Evolutionary conservation across 371 early-diverging fungal species (phyloP).

Genomic region (Neoconidiobolus thromboides): DNA sequence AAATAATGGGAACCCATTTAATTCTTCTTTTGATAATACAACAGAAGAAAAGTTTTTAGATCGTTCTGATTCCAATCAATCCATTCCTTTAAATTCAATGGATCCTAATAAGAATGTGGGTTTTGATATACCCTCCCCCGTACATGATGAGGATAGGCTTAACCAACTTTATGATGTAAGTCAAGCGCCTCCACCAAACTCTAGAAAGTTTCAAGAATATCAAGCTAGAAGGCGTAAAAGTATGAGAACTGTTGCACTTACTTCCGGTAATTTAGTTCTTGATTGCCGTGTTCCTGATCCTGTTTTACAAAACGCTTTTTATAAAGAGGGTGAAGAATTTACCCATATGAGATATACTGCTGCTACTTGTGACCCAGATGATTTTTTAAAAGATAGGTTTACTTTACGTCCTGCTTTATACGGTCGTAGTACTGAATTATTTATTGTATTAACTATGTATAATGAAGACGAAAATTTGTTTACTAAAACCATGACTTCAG

Average conservation of each 20-base stretch:
- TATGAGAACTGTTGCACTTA: conserved; percentile 26
- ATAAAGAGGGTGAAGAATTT: conserved; percentile 36
- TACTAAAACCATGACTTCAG: conserved; percentile 49
- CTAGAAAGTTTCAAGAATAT: background rate
- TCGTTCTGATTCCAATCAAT: background rate
- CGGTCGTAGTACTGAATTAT: conserved; percentile 65
- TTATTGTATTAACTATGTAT: conserved; percentile 80
- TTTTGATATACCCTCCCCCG: background rate
- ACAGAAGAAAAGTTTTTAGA: background rate
- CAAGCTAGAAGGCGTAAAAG: conserved; percentile 9
- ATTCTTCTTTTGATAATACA: background rate
- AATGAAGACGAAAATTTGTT: conserved; percentile 68
- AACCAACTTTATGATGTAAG: background rate
- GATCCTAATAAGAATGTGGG: background rate
- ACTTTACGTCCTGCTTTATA: conserved; percentile 58
- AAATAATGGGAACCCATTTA: background rate
- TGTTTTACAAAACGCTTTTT: conserved; percentile 23
- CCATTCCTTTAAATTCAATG: background rate
- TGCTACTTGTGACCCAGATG: conserved; percentile 67
- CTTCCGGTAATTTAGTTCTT: conserved; percentile 44
- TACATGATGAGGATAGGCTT: background rate
- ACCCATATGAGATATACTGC: conserved; percentile 64
- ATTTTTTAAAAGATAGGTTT: conserved; percentile 47
- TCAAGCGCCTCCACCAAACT: conserved; percentile 1
- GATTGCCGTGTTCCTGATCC: conserved; percentile 42